phyloP scores from a whole-genome alignment of 2,329 filamentous ascomycete species.

The Xylariaceae sp. region DNA sequence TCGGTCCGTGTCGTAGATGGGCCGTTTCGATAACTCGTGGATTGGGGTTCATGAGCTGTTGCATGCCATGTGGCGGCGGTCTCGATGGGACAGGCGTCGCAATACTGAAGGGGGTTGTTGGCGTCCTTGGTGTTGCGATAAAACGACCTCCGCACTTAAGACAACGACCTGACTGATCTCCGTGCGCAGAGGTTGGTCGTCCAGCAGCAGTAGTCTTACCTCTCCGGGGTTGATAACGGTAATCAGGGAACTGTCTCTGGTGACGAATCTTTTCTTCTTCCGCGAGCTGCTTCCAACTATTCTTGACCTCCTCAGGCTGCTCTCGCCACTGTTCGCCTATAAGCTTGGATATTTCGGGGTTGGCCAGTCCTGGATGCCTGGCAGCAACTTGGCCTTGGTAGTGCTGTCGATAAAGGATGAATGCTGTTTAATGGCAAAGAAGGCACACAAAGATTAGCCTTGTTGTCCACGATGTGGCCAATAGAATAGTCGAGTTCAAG shows the following conservation, averaged over 20 bases:
- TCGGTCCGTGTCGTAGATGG: background rate
- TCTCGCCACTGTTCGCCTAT: conserved; percentile 90
- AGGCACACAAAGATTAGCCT: conserved; percentile 16
- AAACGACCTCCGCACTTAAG: conserved; percentile 67
- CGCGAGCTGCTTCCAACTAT: conserved; percentile 82
- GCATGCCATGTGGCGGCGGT: conserved; percentile 11
- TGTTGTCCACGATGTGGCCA: conserved; percentile 1
- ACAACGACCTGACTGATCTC: conserved; percentile 49
- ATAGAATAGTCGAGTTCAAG: too few relatives aligned
- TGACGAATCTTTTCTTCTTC: conserved; percentile 92
- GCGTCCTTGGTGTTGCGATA: conserved; percentile 58
- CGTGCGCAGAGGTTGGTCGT: conserved; percentile 25
- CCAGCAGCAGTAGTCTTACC: conserved; percentile 28
- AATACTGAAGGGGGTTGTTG: conserved; percentile 42
- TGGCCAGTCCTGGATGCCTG: conserved; percentile 82
- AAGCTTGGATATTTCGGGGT: conserved; percentile 96
- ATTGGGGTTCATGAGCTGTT: conserved; percentile 4
- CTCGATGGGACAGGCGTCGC: conserved; percentile 22
- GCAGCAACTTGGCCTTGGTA: conserved; percentile 79
- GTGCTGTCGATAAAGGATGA: conserved; percentile 95
- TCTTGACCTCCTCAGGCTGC: conserved; percentile 69
- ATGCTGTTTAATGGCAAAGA: conserved; percentile 54
- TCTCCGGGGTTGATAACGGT: conserved; percentile 86
- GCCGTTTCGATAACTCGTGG: too few relatives aligned
- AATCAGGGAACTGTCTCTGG: conserved; percentile 84